Evolutionary conservation across 345 rosid species (phyloP).

Genomic region (Corchorus capsularis): DNA sequence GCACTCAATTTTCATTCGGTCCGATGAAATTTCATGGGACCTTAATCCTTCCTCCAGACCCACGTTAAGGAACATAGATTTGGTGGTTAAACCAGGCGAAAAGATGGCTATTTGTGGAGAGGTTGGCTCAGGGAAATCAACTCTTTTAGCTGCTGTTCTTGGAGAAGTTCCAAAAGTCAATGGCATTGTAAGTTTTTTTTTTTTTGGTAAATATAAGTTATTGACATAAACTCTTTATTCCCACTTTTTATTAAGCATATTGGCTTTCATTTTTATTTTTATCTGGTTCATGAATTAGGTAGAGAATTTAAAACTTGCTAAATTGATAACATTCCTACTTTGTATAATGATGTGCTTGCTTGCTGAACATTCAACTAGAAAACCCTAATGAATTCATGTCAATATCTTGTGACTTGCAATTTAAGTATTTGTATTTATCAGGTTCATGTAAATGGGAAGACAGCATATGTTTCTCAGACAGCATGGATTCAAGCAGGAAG

Average conservation of each 20-base stretch:
- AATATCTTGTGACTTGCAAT: neutral
- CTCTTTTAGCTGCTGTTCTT: slow-evolving; percentile 54
- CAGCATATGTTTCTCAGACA: slow-evolving; percentile 80
- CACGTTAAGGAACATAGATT: slow-evolving; percentile 37
- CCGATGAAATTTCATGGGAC: slow-evolving; percentile 52
- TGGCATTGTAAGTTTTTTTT: slow-evolving; percentile 51
- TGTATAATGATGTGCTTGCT: neutral
- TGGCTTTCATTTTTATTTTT: neutral
- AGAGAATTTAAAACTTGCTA: too few relatives aligned
- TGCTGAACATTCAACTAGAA: neutral
- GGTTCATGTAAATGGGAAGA: slow-evolving; percentile 70
- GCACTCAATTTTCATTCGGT: slow-evolving; percentile 32
- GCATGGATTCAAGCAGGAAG: slow-evolving; percentile 93
- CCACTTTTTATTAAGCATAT: neutral
- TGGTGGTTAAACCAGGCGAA: slow-evolving; percentile 38
- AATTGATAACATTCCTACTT: neutral
- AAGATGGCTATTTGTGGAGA: slow-evolving; percentile 64
- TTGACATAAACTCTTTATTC: neutral
- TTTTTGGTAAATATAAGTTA: too few relatives aligned
- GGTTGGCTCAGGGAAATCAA: slow-evolving; percentile 69
- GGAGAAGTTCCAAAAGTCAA: slow-evolving; percentile 55
- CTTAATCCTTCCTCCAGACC: slow-evolving; percentile 29
- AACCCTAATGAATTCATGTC: neutral
- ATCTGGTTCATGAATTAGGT: neutral
- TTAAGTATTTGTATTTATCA: slow-evolving; percentile 23